A percentile compares a stretch with the other conserved stretches of the same genome.
Conservation (phyloP, 140 eudicot species). For the Bidens hawaiensis region DNA sequence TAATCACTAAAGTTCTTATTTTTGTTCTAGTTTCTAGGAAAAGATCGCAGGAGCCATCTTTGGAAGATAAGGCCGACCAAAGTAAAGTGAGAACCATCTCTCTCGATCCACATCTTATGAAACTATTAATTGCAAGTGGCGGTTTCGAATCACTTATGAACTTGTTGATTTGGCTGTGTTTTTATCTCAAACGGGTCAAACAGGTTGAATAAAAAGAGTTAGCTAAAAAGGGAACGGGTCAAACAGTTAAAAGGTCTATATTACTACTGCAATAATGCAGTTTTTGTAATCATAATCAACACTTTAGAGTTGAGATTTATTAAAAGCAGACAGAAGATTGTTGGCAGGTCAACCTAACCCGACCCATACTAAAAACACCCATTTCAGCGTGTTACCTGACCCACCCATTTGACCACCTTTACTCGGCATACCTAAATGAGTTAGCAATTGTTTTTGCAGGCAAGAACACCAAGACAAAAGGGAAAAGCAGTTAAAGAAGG, state of each 20-base stretch:
- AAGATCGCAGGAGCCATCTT: slow-evolving; percentile 24
- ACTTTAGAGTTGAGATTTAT: not conserved
- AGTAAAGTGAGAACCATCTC: slow-evolving; percentile 29
- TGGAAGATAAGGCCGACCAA: slow-evolving; percentile 28
- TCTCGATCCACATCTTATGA: not conserved
- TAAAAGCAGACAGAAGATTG: not conserved
- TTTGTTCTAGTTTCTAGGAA: slow-evolving; percentile 31
- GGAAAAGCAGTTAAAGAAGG: slow-evolving; percentile 37
- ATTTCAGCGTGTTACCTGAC: not conserved
- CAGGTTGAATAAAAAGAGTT: not conserved
- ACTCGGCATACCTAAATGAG: not conserved
- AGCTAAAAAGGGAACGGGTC: not conserved
- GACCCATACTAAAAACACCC: not conserved
- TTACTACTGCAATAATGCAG: not conserved
- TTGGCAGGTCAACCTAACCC: not conserved
- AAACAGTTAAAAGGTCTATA: not conserved
- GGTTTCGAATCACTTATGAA: not conserved
- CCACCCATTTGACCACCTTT: not conserved
- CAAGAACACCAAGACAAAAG: slow-evolving; percentile 27
- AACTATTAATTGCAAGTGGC: not conserved
- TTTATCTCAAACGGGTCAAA: slow-evolving; percentile 1
- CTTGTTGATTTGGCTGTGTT: not conserved
- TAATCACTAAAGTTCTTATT: not conserved
- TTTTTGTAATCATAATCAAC: not conserved
- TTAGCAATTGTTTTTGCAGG: slow-evolving; percentile 32